Conservation (phyloP, 208 protist genomes). For the Wallacemonas sp. region DNA sequence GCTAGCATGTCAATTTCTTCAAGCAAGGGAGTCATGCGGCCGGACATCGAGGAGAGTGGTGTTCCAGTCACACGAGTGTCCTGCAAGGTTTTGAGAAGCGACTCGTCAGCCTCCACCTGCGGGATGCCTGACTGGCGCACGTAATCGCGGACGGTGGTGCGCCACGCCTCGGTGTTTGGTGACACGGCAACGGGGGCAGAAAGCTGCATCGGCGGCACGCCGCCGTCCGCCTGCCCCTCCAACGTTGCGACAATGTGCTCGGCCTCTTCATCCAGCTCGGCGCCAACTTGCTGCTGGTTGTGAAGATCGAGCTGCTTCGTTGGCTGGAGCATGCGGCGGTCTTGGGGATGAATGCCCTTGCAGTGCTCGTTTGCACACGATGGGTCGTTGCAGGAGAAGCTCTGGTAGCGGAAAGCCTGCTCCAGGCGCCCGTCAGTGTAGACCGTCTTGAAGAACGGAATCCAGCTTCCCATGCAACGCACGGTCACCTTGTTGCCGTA, state of each 20-base stretch:
- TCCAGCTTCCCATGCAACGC: conserved; percentile 70
- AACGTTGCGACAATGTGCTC: conserved; percentile 54
- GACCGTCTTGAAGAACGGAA: conserved; percentile 89
- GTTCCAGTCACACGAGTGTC: conserved; percentile 70
- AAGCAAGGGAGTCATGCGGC: conserved; percentile 79
- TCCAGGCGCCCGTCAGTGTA: conserved; percentile 84
- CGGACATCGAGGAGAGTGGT: conserved; percentile 56
- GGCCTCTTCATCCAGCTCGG: conserved; percentile 71
- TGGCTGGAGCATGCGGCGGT: conserved; percentile 48
- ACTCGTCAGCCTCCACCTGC: conserved; percentile 78
- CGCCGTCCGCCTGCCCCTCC: conserved; percentile 20
- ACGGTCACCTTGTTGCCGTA: conserved; percentile 91
- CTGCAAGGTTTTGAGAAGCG: conserved; percentile 73
- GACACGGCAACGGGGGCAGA: conserved; percentile 46
- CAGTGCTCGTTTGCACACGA: conserved; percentile 73
- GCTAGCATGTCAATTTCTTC: conserved; percentile 70
- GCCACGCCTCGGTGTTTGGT: conserved; percentile 73
- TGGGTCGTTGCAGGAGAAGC: conserved; percentile 57
- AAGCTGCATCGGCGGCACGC: conserved; percentile 29
- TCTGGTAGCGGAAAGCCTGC: conserved; percentile 74
- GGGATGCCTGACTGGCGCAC: conserved; percentile 79
- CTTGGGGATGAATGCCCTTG: conserved; percentile 77
- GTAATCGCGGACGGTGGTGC: conserved; percentile 81
- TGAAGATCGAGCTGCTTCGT: conserved; percentile 82
- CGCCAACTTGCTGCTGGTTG: conserved; percentile 44